Evolutionary conservation across 2,329 filamentous ascomycete species (phyloP), one percentile per base, ranked within the genome.

Genomic region (Dactylellina drechsleri): DNA sequence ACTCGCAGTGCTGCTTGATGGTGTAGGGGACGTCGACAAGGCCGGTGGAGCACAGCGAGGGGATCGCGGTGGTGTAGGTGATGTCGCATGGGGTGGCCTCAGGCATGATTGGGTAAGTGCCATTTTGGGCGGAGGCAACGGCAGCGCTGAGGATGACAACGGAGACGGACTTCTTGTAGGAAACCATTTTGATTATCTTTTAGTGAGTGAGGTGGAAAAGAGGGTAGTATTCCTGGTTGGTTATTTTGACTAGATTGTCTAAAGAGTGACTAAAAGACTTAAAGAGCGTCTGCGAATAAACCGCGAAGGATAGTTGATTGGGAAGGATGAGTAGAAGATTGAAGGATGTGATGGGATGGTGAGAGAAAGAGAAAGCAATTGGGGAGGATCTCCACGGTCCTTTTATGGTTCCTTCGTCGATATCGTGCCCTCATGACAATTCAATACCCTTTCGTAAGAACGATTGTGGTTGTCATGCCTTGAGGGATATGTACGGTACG

Each of bases 31-130:
- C 45, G 13, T 58, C 52, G 53, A 70, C 64, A 23, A 76, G 59
- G 43, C 70, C 71, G 12, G 71, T 68, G 18, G 64, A 20, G 65
- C 71, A 76, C 18, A 76, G 71, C n/a, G 64, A 70, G 5, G 58
- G 57, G 71, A 76, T 76, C 15, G 65, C 54, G 20, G 71, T 76
- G 64, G 71, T 76, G 53, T 68, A 76, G 53, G 67, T 72, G 31
- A 65, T 60, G n/a, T 64, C 60, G 43, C 59, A 26, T 41, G 23
- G 31, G 20, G 52, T 47, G 7, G 15, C 43, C 43, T 47, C 50
- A 7, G 49, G 56, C 13, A 57, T n/a, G 6, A 41, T 43, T 23
- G 15, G 26, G 16, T 23, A 23, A 18, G 62, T 75, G 31, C 50
- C 65, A 50, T 75, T 75, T 20, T 70, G 58, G 47, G 71, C 71